Percentiles rank a stretch among this genome's conserved stretches.
Evolutionary conservation across 1,284 basidiomycete species (phyloP).

Genomic region (Marasmius sp.): DNA sequence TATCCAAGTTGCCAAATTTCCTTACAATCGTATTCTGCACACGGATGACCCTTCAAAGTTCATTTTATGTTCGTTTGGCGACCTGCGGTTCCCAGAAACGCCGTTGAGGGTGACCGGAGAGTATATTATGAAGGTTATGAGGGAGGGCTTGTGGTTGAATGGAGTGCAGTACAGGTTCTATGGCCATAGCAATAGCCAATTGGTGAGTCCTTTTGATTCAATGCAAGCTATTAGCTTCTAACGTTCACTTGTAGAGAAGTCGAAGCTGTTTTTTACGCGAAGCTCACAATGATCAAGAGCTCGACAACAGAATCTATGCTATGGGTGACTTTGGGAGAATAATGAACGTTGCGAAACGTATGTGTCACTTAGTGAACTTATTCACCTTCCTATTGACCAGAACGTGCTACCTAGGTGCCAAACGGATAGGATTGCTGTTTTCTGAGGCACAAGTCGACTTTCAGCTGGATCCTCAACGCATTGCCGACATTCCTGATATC

Average conservation of each 20-base stretch:
- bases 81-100: slow-evolving; percentile 50
- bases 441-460: slow-evolving; percentile 62
- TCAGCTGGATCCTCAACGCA: slow-evolving; percentile 45
- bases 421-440: slow-evolving; percentile 64
- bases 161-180: slow-evolving; percentile 63
- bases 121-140: slow-evolving; percentile 56
- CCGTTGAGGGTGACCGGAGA: slow-evolving; percentile 47
- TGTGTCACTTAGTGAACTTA: slow-evolving; percentile 15
- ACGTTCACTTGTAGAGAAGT: slow-evolving; percentile 41
- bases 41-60: slow-evolving; percentile 56
- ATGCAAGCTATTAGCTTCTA: not conserved
- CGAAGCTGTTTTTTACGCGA: slow-evolving; percentile 61
- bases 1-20: slow-evolving; percentile 46
- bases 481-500: slow-evolving; percentile 59
- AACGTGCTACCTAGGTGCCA: slow-evolving; percentile 45
- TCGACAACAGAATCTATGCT: slow-evolving; percentile 53
- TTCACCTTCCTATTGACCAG: not conserved
- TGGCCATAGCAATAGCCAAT: slow-evolving; percentile 66
- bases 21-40: slow-evolving; percentile 57
- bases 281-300: slow-evolving; percentile 51
- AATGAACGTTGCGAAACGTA: slow-evolving; percentile 64
- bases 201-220: slow-evolving; percentile 36
- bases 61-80: slow-evolving; percentile 52
- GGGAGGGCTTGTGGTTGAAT: slow-evolving; percentile 55
- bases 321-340: slow-evolving; percentile 59